Evolutionary conservation across 768 basidiomycete species (phyloP), one percentile per base, ranked within the genome.

Genomic region (Omphalotus guepiniiformis): DNA sequence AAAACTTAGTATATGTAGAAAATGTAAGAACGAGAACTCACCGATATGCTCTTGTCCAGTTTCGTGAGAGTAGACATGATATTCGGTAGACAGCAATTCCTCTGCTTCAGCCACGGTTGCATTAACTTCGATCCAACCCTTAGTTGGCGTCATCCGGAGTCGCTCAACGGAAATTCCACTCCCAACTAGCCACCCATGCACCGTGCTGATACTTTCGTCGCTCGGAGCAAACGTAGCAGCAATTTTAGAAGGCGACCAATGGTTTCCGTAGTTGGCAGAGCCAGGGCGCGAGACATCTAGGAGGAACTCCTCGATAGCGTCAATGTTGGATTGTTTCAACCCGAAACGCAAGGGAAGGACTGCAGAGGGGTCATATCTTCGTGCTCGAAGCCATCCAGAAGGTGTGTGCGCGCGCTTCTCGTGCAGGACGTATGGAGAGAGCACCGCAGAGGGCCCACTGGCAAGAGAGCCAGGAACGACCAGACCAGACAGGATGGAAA

Each of bases 301-400:
- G 28, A 77, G 67, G 37, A 63, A 56, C 39, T 69, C 65, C 19
- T 75, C 72, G 12, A 78, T 49, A 28, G 59, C 40, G 43, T 71
- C 55, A 3, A 72, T 49, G 49, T 78, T 75, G 32, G 56, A 55
- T 55, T 78, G 75, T 8, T 55, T 53, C 6, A 77, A 65, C 0
- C 73, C 76, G 36, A 76, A 65, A 39, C 74, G 73, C 28, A 77
- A 58, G 15, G 74, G 76, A 26, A 77, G 49, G 3, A 63, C 49
- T 12, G 61, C 58, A 32, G 63, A 53, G 11, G 68, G 18, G 36
- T 65, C 54, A 23, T 66, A 58, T 6, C 60, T 65, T 22, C 65
- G 62, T 11, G 58, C 39, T 1, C 50, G 50, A 1, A 28, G 32
- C 75, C 69, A 76, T 2, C 59, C 58, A 5, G 40, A 9, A 6